A percentile compares a stretch with the other conserved stretches of the same genome.
Conservation (phyloP, 2,329 filamentous ascomycete genomes). For the Xylariaceae sp. region DNA sequence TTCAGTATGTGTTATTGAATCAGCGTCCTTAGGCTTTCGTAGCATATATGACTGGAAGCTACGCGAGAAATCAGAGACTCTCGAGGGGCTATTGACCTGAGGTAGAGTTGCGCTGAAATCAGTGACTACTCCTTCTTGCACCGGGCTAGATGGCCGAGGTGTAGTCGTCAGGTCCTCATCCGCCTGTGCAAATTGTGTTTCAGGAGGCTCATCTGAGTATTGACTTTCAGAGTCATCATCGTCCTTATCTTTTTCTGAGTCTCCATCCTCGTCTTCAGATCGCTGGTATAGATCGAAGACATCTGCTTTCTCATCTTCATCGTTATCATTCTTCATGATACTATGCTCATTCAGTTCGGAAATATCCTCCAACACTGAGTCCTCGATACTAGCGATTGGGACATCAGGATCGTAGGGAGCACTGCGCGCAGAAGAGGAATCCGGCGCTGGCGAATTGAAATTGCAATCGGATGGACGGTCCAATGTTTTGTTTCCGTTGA, state of each 20-base stretch:
- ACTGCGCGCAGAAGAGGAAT: slow-evolving; percentile 63
- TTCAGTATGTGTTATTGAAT: slow-evolving; percentile 42
- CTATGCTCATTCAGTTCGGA: slow-evolving; percentile 60
- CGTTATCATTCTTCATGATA: slow-evolving; percentile 71
- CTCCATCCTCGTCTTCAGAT: slow-evolving; percentile 48
- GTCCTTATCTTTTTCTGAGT: slow-evolving; percentile 42
- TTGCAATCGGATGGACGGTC: slow-evolving; percentile 67
- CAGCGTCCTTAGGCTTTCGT: slow-evolving; percentile 47
- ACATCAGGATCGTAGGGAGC: slow-evolving; percentile 82
- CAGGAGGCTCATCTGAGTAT: slow-evolving; percentile 54
- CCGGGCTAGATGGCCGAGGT: slow-evolving; percentile 54
- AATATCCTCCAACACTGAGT: slow-evolving; percentile 60
- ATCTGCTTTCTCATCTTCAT: slow-evolving; percentile 66
- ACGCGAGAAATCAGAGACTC: slow-evolving; percentile 48
- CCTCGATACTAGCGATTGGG: slow-evolving; percentile 86
- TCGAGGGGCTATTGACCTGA: slow-evolving; percentile 43
- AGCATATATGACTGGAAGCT: slow-evolving; percentile 56
- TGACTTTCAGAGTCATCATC: slow-evolving; percentile 62
- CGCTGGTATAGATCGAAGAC: slow-evolving; percentile 71
- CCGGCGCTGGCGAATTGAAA: slow-evolving; percentile 66
- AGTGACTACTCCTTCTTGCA: slow-evolving; percentile 37
- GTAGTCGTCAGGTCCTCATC: slow-evolving; percentile 56
- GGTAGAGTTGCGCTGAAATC: slow-evolving; percentile 47
- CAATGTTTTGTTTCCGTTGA: slow-evolving; percentile 68
- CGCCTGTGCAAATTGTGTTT: slow-evolving; percentile 34